Percentiles rank a stretch among this genome's conserved stretches.
phyloP scores from a whole-genome alignment of 192 early-diverging fungal species.

The Gamsiella multidivaricata region DNA sequence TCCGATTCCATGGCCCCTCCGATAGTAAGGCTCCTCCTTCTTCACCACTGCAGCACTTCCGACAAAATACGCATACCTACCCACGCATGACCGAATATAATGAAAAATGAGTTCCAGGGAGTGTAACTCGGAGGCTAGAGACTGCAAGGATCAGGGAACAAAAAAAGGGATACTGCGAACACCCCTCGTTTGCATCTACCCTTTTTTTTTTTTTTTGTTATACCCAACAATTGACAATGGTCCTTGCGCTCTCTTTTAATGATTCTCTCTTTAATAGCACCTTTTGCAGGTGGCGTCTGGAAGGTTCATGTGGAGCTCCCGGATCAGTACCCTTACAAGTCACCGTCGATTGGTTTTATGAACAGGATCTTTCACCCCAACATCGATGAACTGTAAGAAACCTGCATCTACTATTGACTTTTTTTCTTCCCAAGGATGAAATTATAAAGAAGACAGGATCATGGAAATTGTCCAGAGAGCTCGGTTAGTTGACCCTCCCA shows the following conservation, averaged over 20 bases:
- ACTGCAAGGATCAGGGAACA: too few species aligned
- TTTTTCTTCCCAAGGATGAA: not conserved
- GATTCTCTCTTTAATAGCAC: too few species aligned
- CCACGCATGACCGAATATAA: too few species aligned
- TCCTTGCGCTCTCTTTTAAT: too few species aligned
- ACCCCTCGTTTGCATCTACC: not conserved
- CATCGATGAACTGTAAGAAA: slow-evolving; percentile 91
- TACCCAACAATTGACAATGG: slow-evolving; percentile 1
- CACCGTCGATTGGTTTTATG: slow-evolving; percentile 98
- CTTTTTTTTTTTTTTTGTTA: not conserved
- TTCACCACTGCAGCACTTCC: too few species aligned
- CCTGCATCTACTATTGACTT: not conserved
- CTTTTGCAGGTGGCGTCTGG: slow-evolving; percentile 95
- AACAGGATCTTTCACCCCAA: slow-evolving; percentile 99
- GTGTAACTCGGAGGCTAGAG: too few species aligned
- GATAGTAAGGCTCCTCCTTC: slow-evolving; percentile 82
- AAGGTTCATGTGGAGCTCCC: slow-evolving; percentile 98
- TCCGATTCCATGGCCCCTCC: slow-evolving; percentile 91
- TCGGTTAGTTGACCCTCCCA: too few species aligned
- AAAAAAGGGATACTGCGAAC: not conserved
- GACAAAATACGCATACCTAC: too few species aligned
- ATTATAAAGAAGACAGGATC: not conserved
- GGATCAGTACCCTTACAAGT: slow-evolving; percentile 99
- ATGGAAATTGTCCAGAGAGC: too few species aligned
- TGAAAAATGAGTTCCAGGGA: too few species aligned